Percentiles rank a stretch among this genome's conserved stretches.
phyloP scores from a whole-genome alignment of 2,329 filamentous ascomycete species.

The Fusarium bulbicola region DNA sequence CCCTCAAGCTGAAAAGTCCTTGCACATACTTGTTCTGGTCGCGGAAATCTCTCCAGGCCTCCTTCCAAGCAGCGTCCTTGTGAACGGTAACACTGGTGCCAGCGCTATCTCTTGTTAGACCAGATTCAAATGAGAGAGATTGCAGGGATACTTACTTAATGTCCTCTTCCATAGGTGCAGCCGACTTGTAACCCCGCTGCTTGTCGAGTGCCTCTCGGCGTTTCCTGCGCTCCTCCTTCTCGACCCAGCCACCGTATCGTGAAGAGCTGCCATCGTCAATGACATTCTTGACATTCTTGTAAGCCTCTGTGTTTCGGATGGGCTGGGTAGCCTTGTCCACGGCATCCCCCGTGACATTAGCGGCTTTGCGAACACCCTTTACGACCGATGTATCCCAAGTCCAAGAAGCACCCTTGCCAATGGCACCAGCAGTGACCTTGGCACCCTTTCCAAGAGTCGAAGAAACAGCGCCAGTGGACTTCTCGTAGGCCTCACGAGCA shows the following conservation, averaged over 20 bases:
- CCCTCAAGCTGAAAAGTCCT: constrained; percentile 85
- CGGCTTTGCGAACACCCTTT: constrained; percentile 88
- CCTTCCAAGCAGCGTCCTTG: constrained; percentile 97
- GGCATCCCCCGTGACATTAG: constrained; percentile 84
- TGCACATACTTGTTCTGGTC: constrained; percentile 91
- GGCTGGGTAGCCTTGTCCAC: constrained; percentile 96
- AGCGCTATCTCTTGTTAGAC: constrained; percentile 67
- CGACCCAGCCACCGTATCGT: constrained; percentile 94
- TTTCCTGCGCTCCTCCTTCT: constrained; percentile 91
- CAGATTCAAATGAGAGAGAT: not conserved
- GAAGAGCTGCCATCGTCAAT: constrained; percentile 98
- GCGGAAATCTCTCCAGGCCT: constrained; percentile 96
- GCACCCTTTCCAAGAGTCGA: constrained; percentile 81
- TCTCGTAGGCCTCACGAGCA: constrained; percentile 86
- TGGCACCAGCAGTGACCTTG: constrained; percentile 84
- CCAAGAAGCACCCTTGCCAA: constrained; percentile 93
- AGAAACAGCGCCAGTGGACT: constrained; percentile 83
- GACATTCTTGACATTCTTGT: constrained; percentile 92
- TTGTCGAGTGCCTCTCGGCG: constrained; percentile 79
- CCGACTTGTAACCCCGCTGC: constrained; percentile 56
- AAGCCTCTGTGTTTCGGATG: constrained; percentile 92
- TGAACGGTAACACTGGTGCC: constrained; percentile 94
- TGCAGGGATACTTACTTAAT: constrained; percentile 77
- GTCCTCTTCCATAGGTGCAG: constrained; percentile 79
- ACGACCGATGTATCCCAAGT: constrained; percentile 97